Evolutionary conservation across 2,329 filamentous ascomycete species (phyloP).

Genomic region (Teratosphaeria viscida): DNA sequence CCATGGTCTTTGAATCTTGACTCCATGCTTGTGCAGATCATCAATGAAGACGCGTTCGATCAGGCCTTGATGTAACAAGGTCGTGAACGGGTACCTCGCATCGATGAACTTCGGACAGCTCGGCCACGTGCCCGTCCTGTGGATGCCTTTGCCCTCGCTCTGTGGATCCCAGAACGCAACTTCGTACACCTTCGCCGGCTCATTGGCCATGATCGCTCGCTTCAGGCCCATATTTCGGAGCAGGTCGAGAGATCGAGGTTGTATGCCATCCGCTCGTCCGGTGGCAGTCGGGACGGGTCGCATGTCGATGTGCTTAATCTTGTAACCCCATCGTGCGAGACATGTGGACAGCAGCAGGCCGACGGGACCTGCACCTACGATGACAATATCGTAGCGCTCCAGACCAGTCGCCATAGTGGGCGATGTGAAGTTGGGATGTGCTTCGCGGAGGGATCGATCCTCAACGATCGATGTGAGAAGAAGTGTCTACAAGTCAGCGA

Average conservation of each 20-base stretch:
- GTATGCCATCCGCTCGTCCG: conserved; percentile 82
- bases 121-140: conserved; percentile 61
- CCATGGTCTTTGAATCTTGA: conserved; percentile 48
- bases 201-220: conserved; percentile 73
- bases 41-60: conserved; percentile 53
- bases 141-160: conserved; percentile 42
- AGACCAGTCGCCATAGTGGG: conserved; percentile 2
- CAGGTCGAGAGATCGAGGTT: conserved; percentile 78
- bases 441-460: neutral
- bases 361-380: conserved; percentile 80
- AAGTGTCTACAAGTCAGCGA: neutral
- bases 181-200: conserved; percentile 75
- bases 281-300: conserved; percentile 73
- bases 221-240: conserved; percentile 85
- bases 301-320: conserved; percentile 91
- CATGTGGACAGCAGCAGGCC: conserved; percentile 81
- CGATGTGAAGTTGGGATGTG: neutral
- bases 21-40: conserved; percentile 50
- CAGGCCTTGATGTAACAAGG: conserved; percentile 51
- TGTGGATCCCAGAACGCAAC: conserved; percentile 56
- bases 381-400: conserved; percentile 53
- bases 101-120: conserved; percentile 77
- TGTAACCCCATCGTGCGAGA: conserved; percentile 86
- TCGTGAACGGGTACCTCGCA: conserved; percentile 53
- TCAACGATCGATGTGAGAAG: neutral